A percentile compares a stretch with the other conserved stretches of the same genome.
Evolutionary conservation across 805 yeast genomes (phyloP).

Genomic region (Lipomyces spencermartinsiae): DNA sequence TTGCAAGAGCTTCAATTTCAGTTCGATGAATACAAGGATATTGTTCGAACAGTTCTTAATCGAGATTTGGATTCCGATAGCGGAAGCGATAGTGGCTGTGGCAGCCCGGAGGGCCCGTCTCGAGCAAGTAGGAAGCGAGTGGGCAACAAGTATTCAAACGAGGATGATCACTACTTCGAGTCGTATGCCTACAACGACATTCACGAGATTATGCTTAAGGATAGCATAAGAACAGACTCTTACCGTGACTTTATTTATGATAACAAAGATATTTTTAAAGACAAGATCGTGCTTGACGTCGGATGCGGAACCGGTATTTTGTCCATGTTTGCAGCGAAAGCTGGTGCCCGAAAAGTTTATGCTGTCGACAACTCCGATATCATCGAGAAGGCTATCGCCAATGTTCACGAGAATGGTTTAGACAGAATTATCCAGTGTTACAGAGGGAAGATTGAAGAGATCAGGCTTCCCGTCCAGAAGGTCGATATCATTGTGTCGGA

Average conservation of each 20-base stretch:
- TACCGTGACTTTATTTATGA: conserved; percentile 92
- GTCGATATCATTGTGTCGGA: conserved; percentile 96
- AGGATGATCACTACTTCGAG: conserved; percentile 77
- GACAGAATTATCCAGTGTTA: conserved; percentile 84
- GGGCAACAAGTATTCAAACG: conserved; percentile 10
- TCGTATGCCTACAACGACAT: conserved; percentile 97
- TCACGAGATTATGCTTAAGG: conserved; percentile 99
- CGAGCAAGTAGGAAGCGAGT: neutral
- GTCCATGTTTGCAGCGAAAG: conserved; percentile 96
- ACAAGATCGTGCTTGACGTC: conserved; percentile 92
- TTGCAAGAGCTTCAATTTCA: conserved; percentile 24
- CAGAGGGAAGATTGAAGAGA: conserved; percentile 94
- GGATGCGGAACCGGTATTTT: conserved; percentile 99
- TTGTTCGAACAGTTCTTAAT: conserved; percentile 23
- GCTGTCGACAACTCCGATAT: conserved; percentile 98
- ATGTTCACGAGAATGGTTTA: conserved; percentile 82
- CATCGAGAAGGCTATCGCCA: conserved; percentile 93
- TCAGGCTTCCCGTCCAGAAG: conserved; percentile 76
- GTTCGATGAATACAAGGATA: conserved; percentile 35
- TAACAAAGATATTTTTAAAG: conserved; percentile 87
- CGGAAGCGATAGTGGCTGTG: conserved; percentile 12
- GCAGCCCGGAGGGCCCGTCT: neutral
- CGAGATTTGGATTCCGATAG: conserved; percentile 19
- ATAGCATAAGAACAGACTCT: conserved; percentile 86
- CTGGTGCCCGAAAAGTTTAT: conserved; percentile 98